phyloP scores from a whole-genome alignment of 176 grass and related monocot genomes.

The Eleusine coracana region DNA sequence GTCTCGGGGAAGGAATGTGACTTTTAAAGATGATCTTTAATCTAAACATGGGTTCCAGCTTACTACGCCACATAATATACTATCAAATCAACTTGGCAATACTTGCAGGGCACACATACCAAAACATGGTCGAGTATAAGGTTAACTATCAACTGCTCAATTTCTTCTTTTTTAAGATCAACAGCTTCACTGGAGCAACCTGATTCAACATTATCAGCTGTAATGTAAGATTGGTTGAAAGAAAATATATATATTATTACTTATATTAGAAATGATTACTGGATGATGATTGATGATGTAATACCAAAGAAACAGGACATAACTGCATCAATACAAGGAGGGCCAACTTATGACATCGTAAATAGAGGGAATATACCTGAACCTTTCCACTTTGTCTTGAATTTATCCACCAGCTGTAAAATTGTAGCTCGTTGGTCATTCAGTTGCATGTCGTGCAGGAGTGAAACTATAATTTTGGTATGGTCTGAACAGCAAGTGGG shows the following conservation, averaged over 20 bases:
- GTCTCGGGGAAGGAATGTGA: no score
- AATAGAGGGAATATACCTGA: slow-evolving; percentile 48
- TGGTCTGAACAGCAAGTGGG: slow-evolving; percentile 53
- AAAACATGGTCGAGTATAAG: slow-evolving; percentile 75
- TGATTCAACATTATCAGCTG: slow-evolving; percentile 48
- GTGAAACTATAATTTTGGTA: slow-evolving; percentile 62
- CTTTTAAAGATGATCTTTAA: no score
- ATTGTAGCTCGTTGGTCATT: slow-evolving; percentile 91
- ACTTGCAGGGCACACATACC: slow-evolving; percentile 55
- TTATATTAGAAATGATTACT: not conserved
- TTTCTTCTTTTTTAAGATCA: slow-evolving; percentile 89
- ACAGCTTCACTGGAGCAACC: slow-evolving; percentile 47
- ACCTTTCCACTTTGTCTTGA: slow-evolving; percentile 69
- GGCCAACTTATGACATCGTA: not conserved
- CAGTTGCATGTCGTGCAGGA: slow-evolving; percentile 56
- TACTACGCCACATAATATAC: not conserved
- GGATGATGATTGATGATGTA: not conserved
- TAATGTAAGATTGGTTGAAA: slow-evolving; percentile 2
- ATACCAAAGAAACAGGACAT: slow-evolving; percentile 2
- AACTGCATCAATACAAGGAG: not conserved
- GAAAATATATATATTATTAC: slow-evolving; percentile 8
- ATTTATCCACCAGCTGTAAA: slow-evolving; percentile 81
- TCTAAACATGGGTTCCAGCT: no score
- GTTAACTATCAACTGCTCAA: slow-evolving; percentile 84
- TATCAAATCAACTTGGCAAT: not conserved